Evolutionary conservation across 768 basidiomycete genomes (phyloP), one percentile per base, ranked within the genome.

Genomic region (Crucibulum laeve): DNA sequence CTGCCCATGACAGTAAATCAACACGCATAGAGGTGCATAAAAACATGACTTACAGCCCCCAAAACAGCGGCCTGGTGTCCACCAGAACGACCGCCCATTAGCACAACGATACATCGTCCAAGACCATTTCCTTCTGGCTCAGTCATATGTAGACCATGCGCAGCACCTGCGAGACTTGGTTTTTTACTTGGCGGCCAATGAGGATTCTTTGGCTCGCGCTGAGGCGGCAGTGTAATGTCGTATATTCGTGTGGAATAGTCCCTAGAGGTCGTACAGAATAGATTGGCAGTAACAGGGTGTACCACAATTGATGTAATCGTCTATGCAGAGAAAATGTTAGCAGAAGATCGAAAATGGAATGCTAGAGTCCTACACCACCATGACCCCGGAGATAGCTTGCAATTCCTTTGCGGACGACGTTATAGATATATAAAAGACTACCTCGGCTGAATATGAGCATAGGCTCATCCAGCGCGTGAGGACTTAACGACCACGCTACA

Each of bases 201-300:
- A 5, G 79, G 79, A 52, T 89, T 84, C 28, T 65, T 62, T 1
- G 69, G 66, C 19, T 24, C 40, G 23, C 65, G 46, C 26, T 62
- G 59, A 11, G 59, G 56, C 37, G 58, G 46, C 2, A 65, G 57
- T 14, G 64, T 64, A 3, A 89, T 68, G 54, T 88, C 79, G 44
- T 88, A 89, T 38, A 91, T 73, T 22, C 88, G 70, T 4, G 80
- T 71, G 0, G 85, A 77, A 52, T 77, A 77, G 57, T 91, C 87
- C 33, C 80, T 67, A 0, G 87, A 87, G 11, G 86, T 87, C 1
- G 83, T 85, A 51, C 80, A 82, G 48, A 87, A 71, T 3, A 83
- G 56, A 48, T 84, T 68, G 8, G 81, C 77, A 33, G 64, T 65
- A 0, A 52, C 64, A 4, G 82, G 84, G 57, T 88, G 82, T 5